phyloP scores from a whole-genome alignment of 441 rosid genomes.

The Raphanus hybrid region DNA sequence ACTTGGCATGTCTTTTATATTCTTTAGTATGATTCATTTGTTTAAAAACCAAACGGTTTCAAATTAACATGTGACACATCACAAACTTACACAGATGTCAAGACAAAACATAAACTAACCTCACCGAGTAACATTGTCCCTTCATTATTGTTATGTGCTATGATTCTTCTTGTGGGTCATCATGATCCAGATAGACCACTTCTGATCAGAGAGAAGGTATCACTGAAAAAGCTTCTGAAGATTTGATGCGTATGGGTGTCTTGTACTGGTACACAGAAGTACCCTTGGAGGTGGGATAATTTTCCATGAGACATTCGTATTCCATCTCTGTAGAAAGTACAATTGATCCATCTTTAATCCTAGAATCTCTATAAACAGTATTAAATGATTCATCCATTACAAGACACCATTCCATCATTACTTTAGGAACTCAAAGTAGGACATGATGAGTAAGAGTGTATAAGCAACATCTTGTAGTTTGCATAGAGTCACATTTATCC shows the following conservation, averaged over 20 bases:
- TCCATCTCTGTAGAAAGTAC: not conserved
- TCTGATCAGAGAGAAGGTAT: not conserved
- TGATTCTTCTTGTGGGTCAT: not conserved
- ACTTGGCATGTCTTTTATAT: not conserved
- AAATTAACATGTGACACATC: not conserved
- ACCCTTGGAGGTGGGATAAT: not conserved
- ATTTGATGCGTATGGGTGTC: not conserved
- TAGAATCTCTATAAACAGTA: not conserved
- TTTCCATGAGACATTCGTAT: not conserved
- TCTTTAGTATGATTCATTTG: not conserved
- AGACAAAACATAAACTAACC: not conserved
- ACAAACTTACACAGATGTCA: not conserved
- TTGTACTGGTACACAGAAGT: not conserved
- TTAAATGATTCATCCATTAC: slow-evolving; percentile 4
- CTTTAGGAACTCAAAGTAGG: no score
- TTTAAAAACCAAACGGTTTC: not conserved
- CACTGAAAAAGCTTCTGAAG: not conserved
- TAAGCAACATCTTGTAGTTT: no score
- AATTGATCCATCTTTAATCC: no score
- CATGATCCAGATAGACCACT: no score
- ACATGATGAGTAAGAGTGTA: no score
- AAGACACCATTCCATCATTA: not conserved
- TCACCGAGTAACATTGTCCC: not conserved
- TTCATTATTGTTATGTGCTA: not conserved
- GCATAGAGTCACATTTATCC: no score